Conservation (phyloP, 2,329 filamentous ascomycete genomes). For the Trichoderma sp. region DNA sequence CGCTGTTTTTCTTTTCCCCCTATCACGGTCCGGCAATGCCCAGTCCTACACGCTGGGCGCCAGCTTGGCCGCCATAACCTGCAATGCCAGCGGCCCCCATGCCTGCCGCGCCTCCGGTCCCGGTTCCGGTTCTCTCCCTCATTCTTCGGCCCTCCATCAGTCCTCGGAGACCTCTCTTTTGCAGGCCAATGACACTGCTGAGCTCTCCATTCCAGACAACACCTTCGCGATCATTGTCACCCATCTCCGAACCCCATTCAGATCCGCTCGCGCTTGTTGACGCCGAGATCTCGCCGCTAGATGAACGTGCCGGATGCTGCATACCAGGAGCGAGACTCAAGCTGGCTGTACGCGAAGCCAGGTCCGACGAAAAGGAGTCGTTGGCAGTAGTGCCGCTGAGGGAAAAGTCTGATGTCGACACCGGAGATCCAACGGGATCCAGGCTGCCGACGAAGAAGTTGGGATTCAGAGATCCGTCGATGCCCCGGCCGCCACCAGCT, state of each 20-base stretch:
- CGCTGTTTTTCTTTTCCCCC: not conserved
- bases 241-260: conserved; percentile 57
- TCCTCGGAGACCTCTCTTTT: conserved; percentile 87
- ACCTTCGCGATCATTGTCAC: conserved; percentile 48
- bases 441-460: conserved; percentile 58
- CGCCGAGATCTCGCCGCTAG: conserved; percentile 50
- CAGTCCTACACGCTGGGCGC: conserved; percentile 46
- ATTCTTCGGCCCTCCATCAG: conserved; percentile 92
- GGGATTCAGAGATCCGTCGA: conserved; percentile 64
- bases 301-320: conserved; percentile 36
- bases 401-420: conserved; percentile 36
- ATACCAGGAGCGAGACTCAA: conserved; percentile 48
- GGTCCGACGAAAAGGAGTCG: conserved; percentile 32
- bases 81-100: conserved; percentile 26
- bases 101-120: conserved; percentile 26
- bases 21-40: conserved; percentile 48
- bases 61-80: conserved; percentile 22
- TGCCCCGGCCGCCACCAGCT: conserved; percentile 84
- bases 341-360: conserved; percentile 37
- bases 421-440: conserved; percentile 41
- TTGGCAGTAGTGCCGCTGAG: conserved; percentile 32
- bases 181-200: conserved; percentile 88
- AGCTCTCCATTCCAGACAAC: conserved; percentile 74
- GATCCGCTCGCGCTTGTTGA: conserved; percentile 52
- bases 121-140: conserved; percentile 64